Conservation (phyloP, 441 rosid genomes). For the Pelargonium myrrhifolium region DNA sequence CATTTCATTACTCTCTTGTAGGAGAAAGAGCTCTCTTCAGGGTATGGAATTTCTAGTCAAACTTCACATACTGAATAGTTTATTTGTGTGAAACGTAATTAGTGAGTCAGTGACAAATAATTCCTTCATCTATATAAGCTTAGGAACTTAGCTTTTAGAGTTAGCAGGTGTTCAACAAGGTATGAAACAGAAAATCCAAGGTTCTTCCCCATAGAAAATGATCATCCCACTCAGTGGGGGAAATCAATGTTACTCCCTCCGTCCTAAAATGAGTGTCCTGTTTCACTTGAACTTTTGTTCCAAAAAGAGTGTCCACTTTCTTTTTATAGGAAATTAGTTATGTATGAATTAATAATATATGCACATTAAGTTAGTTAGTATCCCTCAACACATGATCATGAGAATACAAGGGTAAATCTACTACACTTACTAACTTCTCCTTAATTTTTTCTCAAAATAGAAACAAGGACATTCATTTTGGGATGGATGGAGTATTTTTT, state of each 20-base stretch:
- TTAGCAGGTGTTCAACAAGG: background rate
- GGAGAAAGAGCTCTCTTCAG: conserved; percentile 82
- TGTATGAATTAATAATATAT: no score
- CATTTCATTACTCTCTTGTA: conserved; percentile 78
- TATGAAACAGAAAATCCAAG: background rate
- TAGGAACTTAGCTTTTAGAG: background rate
- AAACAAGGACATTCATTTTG: no score
- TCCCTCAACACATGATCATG: no score
- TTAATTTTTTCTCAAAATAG: no score
- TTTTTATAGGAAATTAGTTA: no score
- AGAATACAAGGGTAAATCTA: no score
- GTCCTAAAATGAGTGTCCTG: no score
- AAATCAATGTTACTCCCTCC: background rate
- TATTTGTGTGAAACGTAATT: conserved; percentile 4
- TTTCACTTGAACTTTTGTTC: no score
- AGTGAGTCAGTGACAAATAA: background rate
- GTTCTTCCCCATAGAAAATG: background rate
- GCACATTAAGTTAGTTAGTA: no score
- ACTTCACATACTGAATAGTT: conserved; percentile 4
- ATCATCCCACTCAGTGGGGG: background rate
- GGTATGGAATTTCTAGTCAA: conserved; percentile 34
- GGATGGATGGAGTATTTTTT: no score
- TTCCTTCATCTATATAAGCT: background rate
- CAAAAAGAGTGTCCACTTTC: no score
- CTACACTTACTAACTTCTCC: no score